Conservation (phyloP, 495 filamentous ascomycete genomes). For the Apiosordaria backusii region DNA sequence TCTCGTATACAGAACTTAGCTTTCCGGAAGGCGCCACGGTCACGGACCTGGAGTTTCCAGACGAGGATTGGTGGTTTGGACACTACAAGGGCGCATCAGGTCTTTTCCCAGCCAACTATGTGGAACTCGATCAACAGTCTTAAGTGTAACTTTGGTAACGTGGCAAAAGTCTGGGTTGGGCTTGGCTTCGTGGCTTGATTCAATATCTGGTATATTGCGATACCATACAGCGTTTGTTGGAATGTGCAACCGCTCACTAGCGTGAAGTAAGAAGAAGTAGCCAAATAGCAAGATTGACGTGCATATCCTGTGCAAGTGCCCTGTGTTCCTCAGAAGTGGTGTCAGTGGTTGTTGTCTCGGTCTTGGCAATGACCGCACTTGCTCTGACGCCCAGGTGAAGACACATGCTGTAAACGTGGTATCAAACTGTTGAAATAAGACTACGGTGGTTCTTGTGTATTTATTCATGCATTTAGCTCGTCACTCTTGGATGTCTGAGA, state of each 20-base stretch:
- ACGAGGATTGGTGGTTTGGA: conserved; percentile 98
- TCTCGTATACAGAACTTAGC: conserved; percentile 60
- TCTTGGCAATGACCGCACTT: not conserved
- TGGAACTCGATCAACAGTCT: conserved; percentile 59
- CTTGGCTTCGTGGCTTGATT: not conserved
- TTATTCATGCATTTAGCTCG: too few species aligned
- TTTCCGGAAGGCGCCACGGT: conserved; percentile 89
- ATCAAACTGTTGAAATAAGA: too few species aligned
- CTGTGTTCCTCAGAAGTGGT: not conserved
- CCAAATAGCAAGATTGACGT: not conserved
- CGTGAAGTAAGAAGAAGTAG: not conserved
- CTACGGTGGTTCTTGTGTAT: too few species aligned
- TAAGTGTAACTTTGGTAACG: not conserved
- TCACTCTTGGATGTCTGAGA: too few species aligned
- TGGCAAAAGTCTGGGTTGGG: too few species aligned
- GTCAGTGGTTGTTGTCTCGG: not conserved
- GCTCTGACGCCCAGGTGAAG: too few species aligned
- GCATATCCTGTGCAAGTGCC: too few species aligned
- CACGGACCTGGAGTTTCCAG: conserved; percentile 75
- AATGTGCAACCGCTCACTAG: not conserved
- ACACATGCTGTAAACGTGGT: too few species aligned
- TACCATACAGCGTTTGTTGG: not conserved
- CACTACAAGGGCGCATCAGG: conserved; percentile 74
- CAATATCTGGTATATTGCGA: not conserved
- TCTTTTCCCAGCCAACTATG: conserved; percentile 90